Evolutionary conservation across 805 yeast species (phyloP).

Genomic region (Starmera pachycereana): DNA sequence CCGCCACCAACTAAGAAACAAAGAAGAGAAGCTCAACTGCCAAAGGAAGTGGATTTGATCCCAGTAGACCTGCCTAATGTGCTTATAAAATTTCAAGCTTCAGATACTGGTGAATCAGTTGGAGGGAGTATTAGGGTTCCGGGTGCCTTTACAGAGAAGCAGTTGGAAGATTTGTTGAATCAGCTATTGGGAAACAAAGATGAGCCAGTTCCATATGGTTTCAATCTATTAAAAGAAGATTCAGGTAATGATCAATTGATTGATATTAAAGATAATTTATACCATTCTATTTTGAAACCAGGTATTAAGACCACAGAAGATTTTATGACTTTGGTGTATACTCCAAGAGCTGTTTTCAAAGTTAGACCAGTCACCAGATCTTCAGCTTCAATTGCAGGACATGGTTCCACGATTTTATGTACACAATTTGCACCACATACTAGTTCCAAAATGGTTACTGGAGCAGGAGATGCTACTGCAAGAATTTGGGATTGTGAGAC

Average conservation of each 20-base stretch:
- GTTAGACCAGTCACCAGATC: conserved; percentile 87
- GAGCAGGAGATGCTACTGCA: conserved; percentile 95
- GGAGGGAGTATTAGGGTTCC: conserved; percentile 90
- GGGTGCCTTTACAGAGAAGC: conserved; percentile 74
- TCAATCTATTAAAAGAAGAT: conserved; percentile 46
- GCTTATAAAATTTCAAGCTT: conserved; percentile 79
- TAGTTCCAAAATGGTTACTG: conserved; percentile 79
- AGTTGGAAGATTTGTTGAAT: conserved; percentile 80
- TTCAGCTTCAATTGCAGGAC: conserved; percentile 89
- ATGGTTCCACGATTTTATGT: conserved; percentile 86
- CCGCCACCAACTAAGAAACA: conserved; percentile 94
- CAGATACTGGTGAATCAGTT: conserved; percentile 80
- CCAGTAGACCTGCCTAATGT: conserved; percentile 84
- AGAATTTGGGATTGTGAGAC: conserved; percentile 96
- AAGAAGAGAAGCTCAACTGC: conserved; percentile 71
- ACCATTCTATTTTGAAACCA: conserved; percentile 75
- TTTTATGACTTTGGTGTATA: conserved; percentile 77
- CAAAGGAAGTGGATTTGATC: conserved; percentile 59
- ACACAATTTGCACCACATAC: conserved; percentile 91
- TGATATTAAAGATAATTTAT: conserved; percentile 72
- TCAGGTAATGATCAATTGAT: conserved; percentile 35
- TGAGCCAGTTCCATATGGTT: conserved; percentile 76
- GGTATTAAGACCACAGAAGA: conserved; percentile 88
- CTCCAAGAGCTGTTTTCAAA: conserved; percentile 92
- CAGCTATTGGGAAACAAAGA: conserved; percentile 60